A percentile compares a stretch with the other conserved stretches of the same genome.
Evolutionary conservation across 306 rosid species (phyloP).

Genomic region (Macrotyloma uniflorum): DNA sequence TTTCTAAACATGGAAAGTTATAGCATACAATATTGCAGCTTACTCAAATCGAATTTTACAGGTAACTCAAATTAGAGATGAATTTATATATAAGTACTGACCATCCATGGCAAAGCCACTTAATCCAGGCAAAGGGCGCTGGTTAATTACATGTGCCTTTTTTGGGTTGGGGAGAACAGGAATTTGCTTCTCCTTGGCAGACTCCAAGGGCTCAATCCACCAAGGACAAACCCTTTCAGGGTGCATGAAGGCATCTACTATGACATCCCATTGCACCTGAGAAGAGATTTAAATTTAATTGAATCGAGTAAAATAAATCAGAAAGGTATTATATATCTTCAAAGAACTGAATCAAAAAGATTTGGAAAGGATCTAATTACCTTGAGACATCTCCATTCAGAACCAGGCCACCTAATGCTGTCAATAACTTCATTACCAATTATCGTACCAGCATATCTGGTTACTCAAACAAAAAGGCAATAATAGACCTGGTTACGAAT

Average conservation of each 20-base stretch:
- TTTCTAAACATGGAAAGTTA: constrained; percentile 18
- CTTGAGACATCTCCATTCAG: constrained; percentile 75
- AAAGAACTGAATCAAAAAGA: constrained; percentile 9
- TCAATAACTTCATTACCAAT: constrained; percentile 59
- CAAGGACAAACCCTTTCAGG: constrained; percentile 75
- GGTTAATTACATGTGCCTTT: constrained; percentile 37
- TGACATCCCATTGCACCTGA: constrained; percentile 73
- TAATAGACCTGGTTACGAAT: background rate
- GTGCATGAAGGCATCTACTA: constrained; percentile 25
- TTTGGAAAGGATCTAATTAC: constrained; percentile 41
- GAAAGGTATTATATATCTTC: background rate
- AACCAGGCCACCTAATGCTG: constrained; percentile 62
- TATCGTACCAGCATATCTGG: constrained; percentile 62
- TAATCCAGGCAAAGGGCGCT: constrained; percentile 27
- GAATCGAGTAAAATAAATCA: constrained; percentile 5
- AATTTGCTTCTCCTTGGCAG: constrained; percentile 17
- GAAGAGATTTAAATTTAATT: constrained; percentile 11
- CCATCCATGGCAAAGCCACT: constrained; percentile 46
- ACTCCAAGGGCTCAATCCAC: constrained; percentile 54
- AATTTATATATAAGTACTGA: constrained; percentile 32
- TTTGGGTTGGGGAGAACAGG: constrained; percentile 35
- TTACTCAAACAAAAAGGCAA: constrained; percentile 29
- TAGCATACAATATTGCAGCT: background rate
- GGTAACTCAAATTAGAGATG: constrained; percentile 13
- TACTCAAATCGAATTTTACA: constrained; percentile 18